These are phyloP conservation scores for Ananas comosus DNA, from an alignment of 176 grass and related monocot species.

Conservation along the genomic window DNA sequence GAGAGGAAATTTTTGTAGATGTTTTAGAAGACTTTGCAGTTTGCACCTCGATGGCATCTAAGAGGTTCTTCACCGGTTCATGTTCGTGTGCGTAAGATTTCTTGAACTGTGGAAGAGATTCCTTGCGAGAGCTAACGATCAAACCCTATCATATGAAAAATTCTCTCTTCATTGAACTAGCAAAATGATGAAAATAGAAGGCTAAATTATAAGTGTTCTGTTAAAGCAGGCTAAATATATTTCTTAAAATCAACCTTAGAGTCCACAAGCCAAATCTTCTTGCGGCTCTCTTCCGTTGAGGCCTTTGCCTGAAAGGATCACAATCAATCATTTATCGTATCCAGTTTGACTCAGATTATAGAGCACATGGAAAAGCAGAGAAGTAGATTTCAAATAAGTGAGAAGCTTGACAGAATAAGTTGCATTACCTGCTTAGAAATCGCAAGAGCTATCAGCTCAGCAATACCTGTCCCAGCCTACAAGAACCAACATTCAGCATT, in stretches of 20 bases:
- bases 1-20: neutral
- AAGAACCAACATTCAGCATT: slow-evolving; percentile 18
- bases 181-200: neutral
- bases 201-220: neutral
- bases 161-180: neutral
- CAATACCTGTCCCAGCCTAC: slow-evolving; percentile 93
- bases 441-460: slow-evolving; percentile 68
- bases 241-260: slow-evolving; percentile 46
- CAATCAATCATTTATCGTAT: slow-evolving; percentile 4
- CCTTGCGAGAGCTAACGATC: slow-evolving; percentile 62
- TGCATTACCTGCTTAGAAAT: slow-evolving; percentile 48
- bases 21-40: slow-evolving; percentile 8
- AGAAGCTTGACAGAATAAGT: neutral
- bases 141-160: slow-evolving; percentile 50
- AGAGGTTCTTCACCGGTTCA: slow-evolving; percentile 58
- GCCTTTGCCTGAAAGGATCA: slow-evolving; percentile 42
- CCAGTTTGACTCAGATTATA: neutral
- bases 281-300: slow-evolving; percentile 59
- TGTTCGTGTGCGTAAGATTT: slow-evolving; percentile 85
- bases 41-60: slow-evolving; percentile 67
- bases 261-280: slow-evolving; percentile 93
- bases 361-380: neutral
- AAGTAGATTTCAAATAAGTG: slow-evolving; percentile 14
- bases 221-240: slow-evolving; percentile 6
- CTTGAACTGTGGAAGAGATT: slow-evolving; percentile 71